Percentiles rank a stretch among this genome's conserved stretches.
Evolutionary conservation across 495 filamentous ascomycete genomes (phyloP).

Genomic region (Podospora tetraspora): DNA sequence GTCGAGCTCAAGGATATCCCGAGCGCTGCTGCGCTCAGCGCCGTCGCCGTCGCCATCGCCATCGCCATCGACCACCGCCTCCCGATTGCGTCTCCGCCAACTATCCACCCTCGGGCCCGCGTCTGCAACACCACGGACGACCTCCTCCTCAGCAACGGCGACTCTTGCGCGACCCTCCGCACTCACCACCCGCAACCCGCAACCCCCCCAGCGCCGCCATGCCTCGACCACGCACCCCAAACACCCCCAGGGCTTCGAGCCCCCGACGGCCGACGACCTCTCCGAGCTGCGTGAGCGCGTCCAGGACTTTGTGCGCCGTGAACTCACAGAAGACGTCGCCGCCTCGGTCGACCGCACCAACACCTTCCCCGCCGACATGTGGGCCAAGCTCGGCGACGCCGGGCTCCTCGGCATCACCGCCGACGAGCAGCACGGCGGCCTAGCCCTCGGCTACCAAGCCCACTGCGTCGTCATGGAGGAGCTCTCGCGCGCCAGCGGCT

Average conservation of each 20-base stretch:
- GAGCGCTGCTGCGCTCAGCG: slow-evolving; percentile 30
- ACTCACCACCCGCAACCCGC: slow-evolving; percentile 8
- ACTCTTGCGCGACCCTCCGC: slow-evolving; percentile 2
- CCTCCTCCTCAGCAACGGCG: slow-evolving; percentile 14
- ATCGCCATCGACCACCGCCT: background rate
- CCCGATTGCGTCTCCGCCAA: slow-evolving; percentile 9
- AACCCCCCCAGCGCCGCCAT: slow-evolving; percentile 19
- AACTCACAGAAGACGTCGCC: slow-evolving; percentile 80
- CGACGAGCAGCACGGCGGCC: slow-evolving; percentile 86
- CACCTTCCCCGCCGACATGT: slow-evolving; percentile 86
- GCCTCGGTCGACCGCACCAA: slow-evolving; percentile 75
- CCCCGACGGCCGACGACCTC: slow-evolving; percentile 71
- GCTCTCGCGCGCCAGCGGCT: slow-evolving; percentile 59
- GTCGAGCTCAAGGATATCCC: slow-evolving; percentile 14
- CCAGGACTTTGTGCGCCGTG: slow-evolving; percentile 83
- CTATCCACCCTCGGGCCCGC: slow-evolving; percentile 11
- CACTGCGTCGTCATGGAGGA: slow-evolving; percentile 98
- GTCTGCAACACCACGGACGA: slow-evolving; percentile 7
- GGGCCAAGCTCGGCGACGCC: slow-evolving; percentile 86
- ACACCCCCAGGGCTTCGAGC: slow-evolving; percentile 76
- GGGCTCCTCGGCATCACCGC: slow-evolving; percentile 92
- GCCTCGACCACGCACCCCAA: slow-evolving; percentile 57
- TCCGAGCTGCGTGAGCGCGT: slow-evolving; percentile 82
- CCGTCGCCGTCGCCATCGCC: slow-evolving; percentile 13
- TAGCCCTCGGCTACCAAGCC: slow-evolving; percentile 93